Evolutionary conservation across 2,329 filamentous ascomycete species (phyloP).

Genomic region (Chaetomiaceae sp.): DNA sequence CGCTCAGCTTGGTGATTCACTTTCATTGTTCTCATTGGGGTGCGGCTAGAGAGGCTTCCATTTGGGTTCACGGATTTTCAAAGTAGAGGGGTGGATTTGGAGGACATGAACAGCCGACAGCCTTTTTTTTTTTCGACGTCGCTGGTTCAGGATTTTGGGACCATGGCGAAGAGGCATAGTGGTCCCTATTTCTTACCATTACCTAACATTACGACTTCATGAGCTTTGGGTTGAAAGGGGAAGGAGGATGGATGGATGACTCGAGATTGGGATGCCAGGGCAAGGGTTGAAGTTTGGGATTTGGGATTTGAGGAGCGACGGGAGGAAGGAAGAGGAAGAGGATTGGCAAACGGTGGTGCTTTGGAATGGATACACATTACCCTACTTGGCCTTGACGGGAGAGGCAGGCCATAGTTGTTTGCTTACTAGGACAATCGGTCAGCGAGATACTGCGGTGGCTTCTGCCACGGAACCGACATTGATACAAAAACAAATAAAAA

Average conservation of each 20-base stretch:
- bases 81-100: constrained; percentile 2
- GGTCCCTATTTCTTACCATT: constrained; percentile 6
- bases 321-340: neutral
- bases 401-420: neutral
- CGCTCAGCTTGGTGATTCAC: constrained; percentile 1
- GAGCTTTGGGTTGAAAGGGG: constrained; percentile 18
- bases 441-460: neutral
- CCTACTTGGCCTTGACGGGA: neutral
- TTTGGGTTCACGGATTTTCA: neutral
- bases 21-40: constrained; percentile 16
- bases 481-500: constrained; percentile 11
- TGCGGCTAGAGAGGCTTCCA: constrained; percentile 7
- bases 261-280: constrained; percentile 18
- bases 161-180: constrained; percentile 6
- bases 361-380: too few species aligned
- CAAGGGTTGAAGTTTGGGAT: constrained; percentile 1
- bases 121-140: constrained; percentile 12
- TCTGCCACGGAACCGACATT: neutral
- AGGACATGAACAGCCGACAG: constrained; percentile 2
- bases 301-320: neutral
- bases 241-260: constrained; percentile 14
- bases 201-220: constrained; percentile 25
- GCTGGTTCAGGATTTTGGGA: constrained; percentile 2
- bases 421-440: neutral
- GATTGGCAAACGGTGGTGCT: too few species aligned